Percentiles rank a stretch among this genome's conserved stretches.
phyloP scores from a whole-genome alignment of 352 stramenopile species.

The Phytopythium chamaehyphon region DNA sequence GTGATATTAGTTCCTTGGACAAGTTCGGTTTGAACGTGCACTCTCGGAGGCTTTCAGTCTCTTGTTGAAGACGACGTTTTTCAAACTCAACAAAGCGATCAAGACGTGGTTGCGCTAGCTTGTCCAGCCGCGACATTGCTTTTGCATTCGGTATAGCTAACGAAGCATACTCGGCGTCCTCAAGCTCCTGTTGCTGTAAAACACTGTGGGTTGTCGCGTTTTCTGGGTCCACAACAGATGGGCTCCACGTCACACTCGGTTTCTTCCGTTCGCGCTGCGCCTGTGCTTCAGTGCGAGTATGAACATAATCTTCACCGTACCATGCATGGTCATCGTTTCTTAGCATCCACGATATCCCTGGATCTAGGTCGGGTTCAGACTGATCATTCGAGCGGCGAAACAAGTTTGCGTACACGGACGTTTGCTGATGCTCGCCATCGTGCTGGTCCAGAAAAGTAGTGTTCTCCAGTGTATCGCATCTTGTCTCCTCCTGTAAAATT shows the following conservation, averaged over 20 bases:
- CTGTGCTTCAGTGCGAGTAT: too few relatives aligned
- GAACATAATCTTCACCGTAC: too few relatives aligned
- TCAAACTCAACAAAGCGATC: conserved; percentile 56
- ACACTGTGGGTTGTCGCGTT: neutral
- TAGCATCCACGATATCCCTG: too few relatives aligned
- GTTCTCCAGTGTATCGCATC: too few relatives aligned
- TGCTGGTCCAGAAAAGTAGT: neutral
- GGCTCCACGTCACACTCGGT: too few relatives aligned
- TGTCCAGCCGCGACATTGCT: conserved; percentile 23
- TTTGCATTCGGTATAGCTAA: conserved; percentile 1
- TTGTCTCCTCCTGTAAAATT: neutral
- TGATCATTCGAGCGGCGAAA: neutral
- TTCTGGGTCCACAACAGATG: too few relatives aligned
- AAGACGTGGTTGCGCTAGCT: conserved; percentile 50
- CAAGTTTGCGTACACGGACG: neutral
- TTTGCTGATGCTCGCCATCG: neutral
- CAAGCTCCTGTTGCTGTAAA: neutral
- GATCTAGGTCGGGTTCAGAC: too few relatives aligned
- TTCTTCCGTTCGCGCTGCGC: too few relatives aligned
- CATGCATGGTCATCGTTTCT: too few relatives aligned
- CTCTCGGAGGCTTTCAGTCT: conserved; percentile 57
- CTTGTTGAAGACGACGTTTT: conserved; percentile 46
- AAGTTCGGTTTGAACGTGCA: conserved; percentile 68
- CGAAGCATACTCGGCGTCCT: neutral
- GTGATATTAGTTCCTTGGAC: conserved; percentile 9